Percentiles rank a stretch among this genome's conserved stretches.
These are phyloP conservation scores for Nicotiana undulata DNA, from an alignment of 257 asterid genomes.

Conservation along the genomic window DNA sequence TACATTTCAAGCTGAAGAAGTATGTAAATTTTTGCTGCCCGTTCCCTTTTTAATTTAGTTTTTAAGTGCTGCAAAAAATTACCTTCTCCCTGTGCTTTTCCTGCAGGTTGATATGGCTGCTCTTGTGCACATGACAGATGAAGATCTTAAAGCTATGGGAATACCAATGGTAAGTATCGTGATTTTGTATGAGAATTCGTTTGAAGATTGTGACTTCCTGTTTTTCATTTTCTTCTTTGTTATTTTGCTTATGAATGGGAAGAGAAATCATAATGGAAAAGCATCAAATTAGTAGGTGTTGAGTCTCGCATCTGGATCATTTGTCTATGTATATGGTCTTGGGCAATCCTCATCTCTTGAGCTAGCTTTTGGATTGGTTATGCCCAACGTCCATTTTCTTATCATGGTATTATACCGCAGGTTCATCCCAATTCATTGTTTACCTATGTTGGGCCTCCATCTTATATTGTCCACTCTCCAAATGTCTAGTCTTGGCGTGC, in stretches of 20 bases:
- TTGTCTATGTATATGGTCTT: too few species aligned
- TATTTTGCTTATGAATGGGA: background rate
- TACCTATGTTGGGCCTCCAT: too few species aligned
- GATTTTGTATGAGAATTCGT: background rate
- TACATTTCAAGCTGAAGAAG: slow-evolving; percentile 98
- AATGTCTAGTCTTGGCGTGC: too few species aligned
- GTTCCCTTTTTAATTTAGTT: slow-evolving; percentile 9
- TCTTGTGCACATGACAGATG: slow-evolving; percentile 92
- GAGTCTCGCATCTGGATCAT: too few species aligned
- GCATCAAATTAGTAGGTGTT: background rate
- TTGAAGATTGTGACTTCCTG: background rate
- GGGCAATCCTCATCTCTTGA: too few species aligned
- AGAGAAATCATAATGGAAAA: background rate
- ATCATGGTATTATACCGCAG: too few species aligned
- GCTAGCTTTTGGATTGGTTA: too few species aligned
- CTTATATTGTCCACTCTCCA: too few species aligned
- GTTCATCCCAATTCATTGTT: too few species aligned
- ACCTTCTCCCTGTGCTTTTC: slow-evolving; percentile 5
- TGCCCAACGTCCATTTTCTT: too few species aligned
- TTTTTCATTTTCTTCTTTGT: background rate
- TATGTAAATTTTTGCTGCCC: slow-evolving; percentile 20
- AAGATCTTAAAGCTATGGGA: slow-evolving; percentile 96
- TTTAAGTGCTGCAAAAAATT: slow-evolving; percentile 6
- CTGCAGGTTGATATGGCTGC: slow-evolving; percentile 95
- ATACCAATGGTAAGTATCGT: slow-evolving; percentile 71